Evolutionary conservation across 495 filamentous ascomycete genomes (phyloP), one percentile per base, ranked within the genome.

Genomic region (Cercophora newfieldiana): DNA sequence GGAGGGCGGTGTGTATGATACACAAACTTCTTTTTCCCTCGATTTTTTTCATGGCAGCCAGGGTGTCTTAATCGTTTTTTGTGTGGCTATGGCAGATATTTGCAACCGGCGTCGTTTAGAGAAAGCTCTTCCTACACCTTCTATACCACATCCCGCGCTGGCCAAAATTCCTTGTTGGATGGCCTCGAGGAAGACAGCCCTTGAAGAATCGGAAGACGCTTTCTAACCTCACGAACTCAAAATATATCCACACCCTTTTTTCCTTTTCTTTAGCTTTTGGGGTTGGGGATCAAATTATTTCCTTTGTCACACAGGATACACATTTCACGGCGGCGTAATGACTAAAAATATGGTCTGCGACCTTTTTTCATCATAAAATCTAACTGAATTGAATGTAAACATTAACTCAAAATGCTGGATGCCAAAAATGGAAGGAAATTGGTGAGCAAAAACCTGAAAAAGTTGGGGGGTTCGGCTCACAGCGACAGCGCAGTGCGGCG

Each of bases 1-100:
- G 58, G 58, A 60, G 58, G 33, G 44, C 25, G 49, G 61, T 63
- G 29, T 63, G 61, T 63, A 63, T 47, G 51, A 63, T 63, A 63
- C 61, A 63, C 61, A 29, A 51, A 50, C 28, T 56, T 55, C 33
- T 63, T 56, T 56, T 63, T 29, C 19, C 37, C 48, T n/a, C 55
- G 19, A 18, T 54, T 63, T 55, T 37, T 63, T 61, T 51, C 51
- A 51, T 53, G 44, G 28, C 60, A 62, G 30, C 60, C 48, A 62
- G n/a, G 19, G n/a, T 62, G 44, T 51, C 60, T 62, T 62, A 62
- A 62, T 62, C 19, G 60, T 62, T 62, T 30, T 49, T 44, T 62
- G 24, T 62, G 24, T 61, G 55, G 25, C 29, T 58, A 28, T 28
- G 26, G 55, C 55, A 37, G 55, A 19, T 58, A 30, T 58, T 58